Base-by-base conservation (phyloP, 2,329 filamentous ascomycete genomes). In the Blastomyces parvus region DNA sequence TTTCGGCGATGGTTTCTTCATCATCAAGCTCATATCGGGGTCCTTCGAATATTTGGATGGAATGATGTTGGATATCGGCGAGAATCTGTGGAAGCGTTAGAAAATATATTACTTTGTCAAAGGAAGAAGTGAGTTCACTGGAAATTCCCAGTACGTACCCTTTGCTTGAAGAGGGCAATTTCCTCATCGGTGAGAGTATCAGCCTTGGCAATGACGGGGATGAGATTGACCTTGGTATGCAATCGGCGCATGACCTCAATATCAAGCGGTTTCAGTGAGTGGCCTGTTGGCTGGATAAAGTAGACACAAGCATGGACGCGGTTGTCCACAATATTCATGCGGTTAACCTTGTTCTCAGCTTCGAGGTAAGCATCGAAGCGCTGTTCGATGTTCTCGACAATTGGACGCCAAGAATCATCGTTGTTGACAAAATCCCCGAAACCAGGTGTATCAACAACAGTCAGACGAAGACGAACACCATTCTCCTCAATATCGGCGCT, bases 351-450 rank as follows among this genome's bases (percentile, higher is more conserved):
- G 87, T 99, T 99, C 85, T 99, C 94, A 56, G 94, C 93, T 79
- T 99, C 94, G 65, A 99, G 84, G 79, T 97, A 99, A 62, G 94
- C 92, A 79, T 99, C 94, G 74, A 94, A 99, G 70, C 94, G 90
- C 84, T 96, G 91, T 84, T 99, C 94, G 73, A 99, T 97, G 84
- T 97, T 97, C 83, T 99, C 94, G 72, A 97, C 88, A 79, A 99
- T 99, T 63, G 94, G 94, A 74, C 94, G 87, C 94, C 94, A 99
- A 36, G 94, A 99, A 80, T 97, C 94, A 73, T 97, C 94, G 76
- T 99, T 99, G 88, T 99, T 99, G 75, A 99, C 94, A 74, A 97
- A 99, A 80, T 99, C 94, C 73, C 94, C 94, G 72, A 99, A 99
- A 67, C 94, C 94, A 53, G 94, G 94, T 11, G 94, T 99, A 71